Conservation (phyloP, 2,329 filamentous ascomycete genomes). For the Tolypocladium inflatum region DNA sequence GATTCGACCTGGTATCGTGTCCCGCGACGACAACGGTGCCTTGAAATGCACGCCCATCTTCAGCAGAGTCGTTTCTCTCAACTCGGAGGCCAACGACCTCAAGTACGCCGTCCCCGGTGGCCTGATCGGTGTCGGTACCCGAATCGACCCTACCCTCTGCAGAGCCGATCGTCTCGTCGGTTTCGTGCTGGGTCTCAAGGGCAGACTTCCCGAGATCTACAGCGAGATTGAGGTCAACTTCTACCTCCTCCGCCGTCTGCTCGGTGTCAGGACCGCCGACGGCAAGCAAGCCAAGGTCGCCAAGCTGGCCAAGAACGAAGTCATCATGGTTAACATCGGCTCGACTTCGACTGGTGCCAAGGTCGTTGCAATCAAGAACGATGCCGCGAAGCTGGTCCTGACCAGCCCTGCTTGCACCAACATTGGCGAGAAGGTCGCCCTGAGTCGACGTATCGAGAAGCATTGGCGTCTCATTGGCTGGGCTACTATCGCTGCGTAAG, state of each 20-base stretch:
- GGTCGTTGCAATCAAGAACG: conserved; percentile 92
- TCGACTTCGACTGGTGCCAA: conserved; percentile 96
- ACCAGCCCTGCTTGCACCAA: conserved; percentile 95
- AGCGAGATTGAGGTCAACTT: conserved; percentile 99
- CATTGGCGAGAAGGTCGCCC: conserved; percentile 94
- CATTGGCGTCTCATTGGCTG: conserved; percentile 95
- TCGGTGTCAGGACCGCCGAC: conserved; percentile 95
- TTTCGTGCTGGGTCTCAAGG: conserved; percentile 92
- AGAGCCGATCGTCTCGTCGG: conserved; percentile 97
- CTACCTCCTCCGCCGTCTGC: conserved; percentile 86
- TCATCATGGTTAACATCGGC: conserved; percentile 99
- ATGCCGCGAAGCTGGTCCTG: conserved; percentile 89
- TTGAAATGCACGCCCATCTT: conserved; percentile 97
- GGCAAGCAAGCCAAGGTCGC: conserved; percentile 99
- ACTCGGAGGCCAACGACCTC: conserved; percentile 95
- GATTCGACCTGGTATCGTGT: conserved; percentile 96
- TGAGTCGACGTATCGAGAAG: conserved; percentile 96
- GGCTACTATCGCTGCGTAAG: conserved; percentile 68
- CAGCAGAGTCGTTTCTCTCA: conserved; percentile 87
- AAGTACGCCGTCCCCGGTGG: conserved; percentile 98
- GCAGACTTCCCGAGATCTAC: conserved; percentile 91
- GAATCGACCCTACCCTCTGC: conserved; percentile 95
- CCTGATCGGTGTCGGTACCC: conserved; percentile 94
- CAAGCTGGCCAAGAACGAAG: conserved; percentile 96
- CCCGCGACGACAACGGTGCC: conserved; percentile 84